phyloP scores from a whole-genome alignment of 2,329 filamentous ascomycete species.

The Thielaviopsis punctulata region DNA sequence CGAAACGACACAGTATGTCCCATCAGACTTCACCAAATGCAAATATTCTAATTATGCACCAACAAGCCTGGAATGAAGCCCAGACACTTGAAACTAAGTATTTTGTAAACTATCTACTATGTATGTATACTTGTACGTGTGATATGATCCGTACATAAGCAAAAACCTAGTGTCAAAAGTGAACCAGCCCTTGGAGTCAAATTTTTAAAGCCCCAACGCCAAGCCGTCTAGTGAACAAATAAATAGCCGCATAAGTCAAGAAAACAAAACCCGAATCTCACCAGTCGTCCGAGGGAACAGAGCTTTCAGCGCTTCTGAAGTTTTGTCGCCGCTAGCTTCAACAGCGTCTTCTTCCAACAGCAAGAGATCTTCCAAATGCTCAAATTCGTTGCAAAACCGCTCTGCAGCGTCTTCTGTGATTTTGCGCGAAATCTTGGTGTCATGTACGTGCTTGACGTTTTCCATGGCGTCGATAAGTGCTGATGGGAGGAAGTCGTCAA shows the following conservation, averaged over 20 bases:
- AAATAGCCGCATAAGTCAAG: constrained; percentile 14
- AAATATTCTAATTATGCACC: too few relatives aligned
- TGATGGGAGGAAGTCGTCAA: constrained; percentile 85
- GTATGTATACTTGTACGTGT: too few relatives aligned
- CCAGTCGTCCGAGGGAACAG: constrained; percentile 42
- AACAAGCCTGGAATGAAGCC: too few relatives aligned
- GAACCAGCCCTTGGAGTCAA: too few relatives aligned
- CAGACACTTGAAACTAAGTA: too few relatives aligned
- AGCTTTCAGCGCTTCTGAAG: constrained; percentile 21
- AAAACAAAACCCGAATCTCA: constrained; percentile 42
- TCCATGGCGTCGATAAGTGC: constrained; percentile 85
- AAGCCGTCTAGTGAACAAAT: not conserved
- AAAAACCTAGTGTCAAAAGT: not conserved
- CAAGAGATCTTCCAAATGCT: constrained; percentile 35
- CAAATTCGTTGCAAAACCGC: constrained; percentile 74
- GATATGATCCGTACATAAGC: too few relatives aligned
- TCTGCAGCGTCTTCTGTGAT: constrained; percentile 73
- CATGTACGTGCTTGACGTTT: constrained; percentile 57
- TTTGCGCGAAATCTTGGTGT: constrained; percentile 51
- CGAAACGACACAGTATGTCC: too few relatives aligned
- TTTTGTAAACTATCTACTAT: too few relatives aligned
- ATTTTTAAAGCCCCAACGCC: not conserved
- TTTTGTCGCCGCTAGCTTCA: constrained; percentile 15
- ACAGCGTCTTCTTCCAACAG: constrained; percentile 23
- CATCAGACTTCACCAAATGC: too few relatives aligned